Evolutionary conservation across 352 stramenopile genomes (phyloP), one percentile per base, ranked within the genome.

Genomic region (Pythium periplocum): DNA sequence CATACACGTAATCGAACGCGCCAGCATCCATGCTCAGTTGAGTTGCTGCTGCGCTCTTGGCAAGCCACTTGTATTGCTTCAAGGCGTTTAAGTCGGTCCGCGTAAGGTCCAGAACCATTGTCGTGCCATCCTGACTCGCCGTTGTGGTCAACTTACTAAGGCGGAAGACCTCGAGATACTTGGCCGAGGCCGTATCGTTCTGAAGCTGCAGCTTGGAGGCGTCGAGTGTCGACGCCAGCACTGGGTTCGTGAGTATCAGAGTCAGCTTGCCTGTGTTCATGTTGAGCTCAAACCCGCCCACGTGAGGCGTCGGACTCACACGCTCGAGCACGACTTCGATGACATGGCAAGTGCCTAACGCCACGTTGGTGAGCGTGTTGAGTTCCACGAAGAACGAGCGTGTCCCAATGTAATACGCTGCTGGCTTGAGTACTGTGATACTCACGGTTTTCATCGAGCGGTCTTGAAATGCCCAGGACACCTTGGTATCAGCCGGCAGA

Each of bases 311-410:
- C 58, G 54, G 63, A 1, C 71, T 62, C 5, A 87, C 54, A 0
- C 57, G 48, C 1, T 66, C 50, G 0, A 90, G 41, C 2, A 73
- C 39, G 17, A 90, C 55, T 31, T 78, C 55, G 7, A 71, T 36
- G 0, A 31, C 36, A 38, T 85, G 62, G 50, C 79, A 90, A 11
- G 78, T 59, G 3, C 77, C 79, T 26, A 90, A 43, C 2, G 48
- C 60, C 26, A 77, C 64, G 17, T 73, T 73, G 38, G 26, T 65
- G n/a, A 78, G 63, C n/a, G 43, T 57, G 17, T 54, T 57, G 11
- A 90, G 68, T 52, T 83, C 68, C 10, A 90, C 43, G 41, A 60
- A 73, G 17, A 90, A 83, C 9, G 59, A 72, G 3, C 73, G 73
- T 3, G 51, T 45, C 3, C 56, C 55, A 2, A 61, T 59, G 42